phyloP scores from a whole-genome alignment of 164 flowering plant genomes.

The Aristolochia californica region DNA sequence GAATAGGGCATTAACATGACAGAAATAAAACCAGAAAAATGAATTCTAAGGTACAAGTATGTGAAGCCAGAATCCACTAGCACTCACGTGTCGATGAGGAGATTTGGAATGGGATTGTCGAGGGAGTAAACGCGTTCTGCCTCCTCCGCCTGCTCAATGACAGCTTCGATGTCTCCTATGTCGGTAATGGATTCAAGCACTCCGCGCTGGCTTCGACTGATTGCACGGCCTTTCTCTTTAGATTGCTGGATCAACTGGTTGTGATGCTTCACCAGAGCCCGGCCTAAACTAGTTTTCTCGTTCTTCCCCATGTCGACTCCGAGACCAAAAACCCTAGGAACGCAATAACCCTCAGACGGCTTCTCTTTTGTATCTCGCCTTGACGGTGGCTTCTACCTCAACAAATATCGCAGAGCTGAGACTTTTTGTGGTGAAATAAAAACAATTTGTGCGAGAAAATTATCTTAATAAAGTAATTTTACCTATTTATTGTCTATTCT shows the following conservation, averaged over 20 bases:
- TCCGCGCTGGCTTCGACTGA: slow-evolving; percentile 46
- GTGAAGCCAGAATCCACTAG: not conserved
- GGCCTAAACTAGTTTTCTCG: slow-evolving; percentile 60
- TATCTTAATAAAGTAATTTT: too few species aligned
- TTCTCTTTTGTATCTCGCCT: too few species aligned
- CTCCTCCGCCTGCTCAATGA: slow-evolving; percentile 71
- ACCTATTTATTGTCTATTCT: too few species aligned
- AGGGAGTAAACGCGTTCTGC: slow-evolving; percentile 35
- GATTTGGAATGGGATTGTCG: slow-evolving; percentile 34
- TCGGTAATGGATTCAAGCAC: slow-evolving; percentile 85
- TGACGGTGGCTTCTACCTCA: too few species aligned
- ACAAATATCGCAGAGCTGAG: too few species aligned
- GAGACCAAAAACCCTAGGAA: not conserved
- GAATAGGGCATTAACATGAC: slow-evolving; percentile 1
- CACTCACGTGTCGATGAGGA: slow-evolving; percentile 49
- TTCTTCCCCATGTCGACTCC: slow-evolving; percentile 12
- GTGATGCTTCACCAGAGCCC: slow-evolving; percentile 89
- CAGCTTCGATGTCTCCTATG: slow-evolving; percentile 73
- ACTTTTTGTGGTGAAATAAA: too few species aligned
- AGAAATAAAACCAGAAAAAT: not conserved
- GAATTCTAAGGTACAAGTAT: not conserved
- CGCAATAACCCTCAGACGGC: not conserved
- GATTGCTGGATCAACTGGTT: slow-evolving; percentile 71
- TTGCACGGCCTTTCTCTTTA: slow-evolving; percentile 61
- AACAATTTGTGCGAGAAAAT: too few species aligned